Evolutionary conservation across 352 stramenopile genomes (phyloP).

Genomic region (Plasmopara viticola): DNA sequence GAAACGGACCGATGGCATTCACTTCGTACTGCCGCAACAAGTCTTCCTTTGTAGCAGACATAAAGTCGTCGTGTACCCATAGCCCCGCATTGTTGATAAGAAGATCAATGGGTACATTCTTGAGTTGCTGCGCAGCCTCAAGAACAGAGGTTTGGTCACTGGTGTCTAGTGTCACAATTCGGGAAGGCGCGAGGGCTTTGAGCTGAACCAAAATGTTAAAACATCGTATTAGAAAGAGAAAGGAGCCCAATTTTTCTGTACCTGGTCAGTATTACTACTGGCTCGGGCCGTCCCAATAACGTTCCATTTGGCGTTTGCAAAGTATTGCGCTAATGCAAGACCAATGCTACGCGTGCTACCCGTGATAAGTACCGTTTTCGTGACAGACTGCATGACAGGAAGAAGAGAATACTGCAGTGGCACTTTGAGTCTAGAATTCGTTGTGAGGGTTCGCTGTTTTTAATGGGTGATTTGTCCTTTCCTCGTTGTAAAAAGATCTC

Average conservation of each 20-base stretch:
- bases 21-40: constrained; percentile 6
- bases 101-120: constrained; percentile 2
- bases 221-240: background rate
- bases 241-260: background rate
- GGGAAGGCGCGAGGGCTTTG: background rate
- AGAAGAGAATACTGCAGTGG: background rate
- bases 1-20: constrained; percentile 1
- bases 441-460: too few relatives aligned
- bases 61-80: background rate
- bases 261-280: constrained; percentile 4
- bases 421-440: background rate
- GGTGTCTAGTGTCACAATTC: constrained; percentile 1
- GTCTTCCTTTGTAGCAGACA: constrained; percentile 1
- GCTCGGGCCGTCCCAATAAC: constrained; percentile 3
- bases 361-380: constrained; percentile 5
- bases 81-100: constrained; percentile 6
- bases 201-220: constrained; percentile 1
- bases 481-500: too few relatives aligned
- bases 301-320: constrained; percentile 1
- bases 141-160: constrained; percentile 2
- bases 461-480: too few relatives aligned
- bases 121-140: background rate
- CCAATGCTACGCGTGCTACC: constrained; percentile 5
- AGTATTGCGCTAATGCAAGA: background rate
- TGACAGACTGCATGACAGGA: background rate